A percentile compares a stretch with the other conserved stretches of the same genome.
Evolutionary conservation across 768 basidiomycete species (phyloP).

Genomic region (Kwoniella sp.): DNA sequence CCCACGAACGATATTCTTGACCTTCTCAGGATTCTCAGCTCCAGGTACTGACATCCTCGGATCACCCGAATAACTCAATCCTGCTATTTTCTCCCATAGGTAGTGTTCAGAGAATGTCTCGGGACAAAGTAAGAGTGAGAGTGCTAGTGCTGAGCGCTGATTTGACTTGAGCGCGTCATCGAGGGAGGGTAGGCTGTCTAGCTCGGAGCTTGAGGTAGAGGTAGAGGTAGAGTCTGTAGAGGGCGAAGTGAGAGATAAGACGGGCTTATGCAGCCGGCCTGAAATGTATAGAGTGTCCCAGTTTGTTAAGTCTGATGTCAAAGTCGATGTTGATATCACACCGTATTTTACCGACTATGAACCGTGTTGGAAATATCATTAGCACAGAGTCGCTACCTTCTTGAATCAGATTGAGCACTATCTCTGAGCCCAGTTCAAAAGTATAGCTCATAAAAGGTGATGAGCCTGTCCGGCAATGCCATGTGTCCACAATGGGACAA

Average conservation of each 20-base stretch:
- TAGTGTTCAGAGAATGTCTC: conserved; percentile 75
- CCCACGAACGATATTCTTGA: conserved; percentile 84
- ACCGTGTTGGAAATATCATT: too few relatives aligned
- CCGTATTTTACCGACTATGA: conserved; percentile 91
- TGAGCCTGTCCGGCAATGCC: too few relatives aligned
- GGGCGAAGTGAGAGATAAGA: conserved; percentile 20
- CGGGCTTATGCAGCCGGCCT: conserved; percentile 95
- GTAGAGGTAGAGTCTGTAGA: neutral
- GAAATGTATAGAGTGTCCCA: conserved; percentile 93
- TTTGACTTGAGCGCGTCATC: conserved; percentile 92
- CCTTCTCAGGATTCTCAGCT: conserved; percentile 90
- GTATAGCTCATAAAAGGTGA: too few relatives aligned
- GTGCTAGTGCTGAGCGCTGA: conserved; percentile 81
- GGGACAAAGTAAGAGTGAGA: conserved; percentile 78
- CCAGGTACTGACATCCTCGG: conserved; percentile 85
- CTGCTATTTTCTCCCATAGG: conserved; percentile 81
- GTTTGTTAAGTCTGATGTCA: conserved; percentile 85
- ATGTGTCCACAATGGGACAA: too few relatives aligned
- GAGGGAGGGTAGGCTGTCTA: conserved; percentile 48
- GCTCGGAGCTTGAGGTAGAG: conserved; percentile 54
- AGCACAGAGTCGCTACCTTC: too few relatives aligned
- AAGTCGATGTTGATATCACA: conserved; percentile 83
- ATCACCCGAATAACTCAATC: conserved; percentile 73
- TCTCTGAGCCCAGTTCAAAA: too few relatives aligned
- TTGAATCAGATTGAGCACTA: too few relatives aligned